These are phyloP conservation scores for Penicillium sp. DNA, from an alignment of 2,329 filamentous ascomycete species.

Conservation along the genomic window DNA sequence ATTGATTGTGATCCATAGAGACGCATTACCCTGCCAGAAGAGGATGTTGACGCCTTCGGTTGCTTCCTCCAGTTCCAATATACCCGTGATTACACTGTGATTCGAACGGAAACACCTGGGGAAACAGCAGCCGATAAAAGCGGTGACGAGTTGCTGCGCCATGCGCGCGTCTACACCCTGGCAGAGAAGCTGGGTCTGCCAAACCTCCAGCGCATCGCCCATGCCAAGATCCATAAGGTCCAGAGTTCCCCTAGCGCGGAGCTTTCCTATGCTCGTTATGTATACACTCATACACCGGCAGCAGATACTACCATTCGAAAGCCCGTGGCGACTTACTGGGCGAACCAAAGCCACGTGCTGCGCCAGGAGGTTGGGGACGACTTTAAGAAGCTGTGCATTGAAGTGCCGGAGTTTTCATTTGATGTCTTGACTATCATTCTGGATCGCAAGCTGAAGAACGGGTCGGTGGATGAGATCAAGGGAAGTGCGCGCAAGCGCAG, in stretches of 20 bases:
- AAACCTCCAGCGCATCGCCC: slow-evolving; percentile 70
- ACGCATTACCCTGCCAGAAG: slow-evolving; percentile 64
- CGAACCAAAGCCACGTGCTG: slow-evolving; percentile 72
- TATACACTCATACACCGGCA: slow-evolving; percentile 71
- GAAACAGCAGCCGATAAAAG: slow-evolving; percentile 66
- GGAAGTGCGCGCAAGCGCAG: slow-evolving; percentile 42
- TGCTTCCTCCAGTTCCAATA: slow-evolving; percentile 83
- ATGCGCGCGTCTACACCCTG: slow-evolving; percentile 85
- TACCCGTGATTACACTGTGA: slow-evolving; percentile 81
- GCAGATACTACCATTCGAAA: slow-evolving; percentile 72
- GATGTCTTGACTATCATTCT: slow-evolving; percentile 70
- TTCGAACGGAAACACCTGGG: slow-evolving; percentile 56
- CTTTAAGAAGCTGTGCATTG: slow-evolving; percentile 79
- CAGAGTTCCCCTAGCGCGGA: slow-evolving; percentile 84
- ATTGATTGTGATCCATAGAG: slow-evolving; percentile 47
- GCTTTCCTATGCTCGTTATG: slow-evolving; percentile 86
- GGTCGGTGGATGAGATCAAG: slow-evolving; percentile 32
- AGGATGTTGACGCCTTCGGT: slow-evolving; percentile 70
- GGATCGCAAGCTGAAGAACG: slow-evolving; percentile 45
- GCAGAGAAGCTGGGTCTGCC: slow-evolving; percentile 72
- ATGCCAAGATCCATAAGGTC: slow-evolving; percentile 88
- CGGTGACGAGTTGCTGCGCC: slow-evolving; percentile 81
- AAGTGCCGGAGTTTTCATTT: slow-evolving; percentile 88
- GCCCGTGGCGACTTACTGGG: slow-evolving; percentile 89
- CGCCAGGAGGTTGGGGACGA: slow-evolving; percentile 82